Percentiles rank a stretch among this genome's conserved stretches.
phyloP scores from a whole-genome alignment of 129 eudicot genomes.

The Pulicaria dysenterica region DNA sequence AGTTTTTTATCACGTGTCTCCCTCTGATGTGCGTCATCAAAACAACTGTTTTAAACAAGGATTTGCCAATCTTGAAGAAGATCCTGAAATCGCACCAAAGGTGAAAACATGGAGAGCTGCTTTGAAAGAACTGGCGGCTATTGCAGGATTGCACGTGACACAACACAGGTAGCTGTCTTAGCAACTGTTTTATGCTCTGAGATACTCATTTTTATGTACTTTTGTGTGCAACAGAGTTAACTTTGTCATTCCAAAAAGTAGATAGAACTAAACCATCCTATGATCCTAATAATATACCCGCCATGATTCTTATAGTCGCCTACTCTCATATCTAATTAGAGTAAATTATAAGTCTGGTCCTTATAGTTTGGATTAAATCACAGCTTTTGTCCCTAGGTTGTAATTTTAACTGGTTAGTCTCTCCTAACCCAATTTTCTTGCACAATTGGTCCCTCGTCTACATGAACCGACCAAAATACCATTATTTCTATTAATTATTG shows the following conservation, averaged over 20 bases:
- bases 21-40: constrained; percentile 5
- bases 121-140: background rate
- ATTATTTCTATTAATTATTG: too few relatives aligned
- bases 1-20: background rate
- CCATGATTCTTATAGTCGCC: background rate
- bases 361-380: too few relatives aligned
- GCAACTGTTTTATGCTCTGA: background rate
- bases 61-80: background rate
- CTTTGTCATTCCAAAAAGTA: too few relatives aligned
- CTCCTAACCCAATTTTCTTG: too few relatives aligned
- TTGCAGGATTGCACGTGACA: constrained; percentile 5
- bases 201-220: background rate
- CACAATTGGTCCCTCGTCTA: too few relatives aligned
- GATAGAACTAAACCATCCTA: too few relatives aligned
- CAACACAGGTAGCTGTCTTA: background rate
- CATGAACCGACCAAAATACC: too few relatives aligned
- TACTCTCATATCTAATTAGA: background rate
- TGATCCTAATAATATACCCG: too few relatives aligned
- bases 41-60: background rate
- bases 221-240: too few relatives aligned
- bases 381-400: too few relatives aligned
- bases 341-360: too few relatives aligned
- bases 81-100: background rate
- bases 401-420: too few relatives aligned
- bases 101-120: constrained; percentile 4